These are phyloP conservation scores for Sphenostylis stenocarpa DNA, from an alignment of 306 rosid species.

Conservation along the genomic window DNA sequence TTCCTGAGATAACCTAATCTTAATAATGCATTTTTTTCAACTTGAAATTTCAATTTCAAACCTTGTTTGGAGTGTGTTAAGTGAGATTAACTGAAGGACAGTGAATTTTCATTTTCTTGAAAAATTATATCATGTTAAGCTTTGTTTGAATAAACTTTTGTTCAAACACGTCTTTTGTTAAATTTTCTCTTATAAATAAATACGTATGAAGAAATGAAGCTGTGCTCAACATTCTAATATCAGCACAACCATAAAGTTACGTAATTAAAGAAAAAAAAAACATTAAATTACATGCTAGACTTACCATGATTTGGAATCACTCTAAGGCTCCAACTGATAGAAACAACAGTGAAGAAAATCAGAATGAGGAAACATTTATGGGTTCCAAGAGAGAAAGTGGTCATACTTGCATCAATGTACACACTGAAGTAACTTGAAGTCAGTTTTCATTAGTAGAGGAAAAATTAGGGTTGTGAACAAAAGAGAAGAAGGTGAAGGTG, in stretches of 20 bases:
- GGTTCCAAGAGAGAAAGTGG: slow-evolving; percentile 40
- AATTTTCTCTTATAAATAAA: too few species aligned
- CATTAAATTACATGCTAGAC: neutral
- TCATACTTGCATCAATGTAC: slow-evolving; percentile 45
- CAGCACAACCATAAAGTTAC: neutral
- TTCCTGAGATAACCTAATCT: neutral
- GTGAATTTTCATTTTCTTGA: neutral
- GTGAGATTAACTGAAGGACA: neutral
- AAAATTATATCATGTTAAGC: neutral
- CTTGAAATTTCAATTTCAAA: neutral
- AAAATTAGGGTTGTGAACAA: slow-evolving; percentile 4
- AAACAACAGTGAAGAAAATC: slow-evolving; percentile 47
- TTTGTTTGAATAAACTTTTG: too few species aligned
- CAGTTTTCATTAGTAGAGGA: slow-evolving; percentile 28
- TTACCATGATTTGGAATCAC: slow-evolving; percentile 45
- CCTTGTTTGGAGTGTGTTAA: too few species aligned
- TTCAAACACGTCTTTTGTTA: too few species aligned
- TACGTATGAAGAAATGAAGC: too few species aligned
- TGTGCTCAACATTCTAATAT: neutral
- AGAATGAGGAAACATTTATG: slow-evolving; percentile 40
- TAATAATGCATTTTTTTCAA: neutral
- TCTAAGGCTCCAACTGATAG: slow-evolving; percentile 44
- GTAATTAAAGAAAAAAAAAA: neutral
- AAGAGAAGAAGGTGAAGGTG: neutral
- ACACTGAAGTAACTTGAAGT: neutral